Evolutionary conservation across 768 basidiomycete genomes (phyloP).

Genomic region (Suillus alpinus): DNA sequence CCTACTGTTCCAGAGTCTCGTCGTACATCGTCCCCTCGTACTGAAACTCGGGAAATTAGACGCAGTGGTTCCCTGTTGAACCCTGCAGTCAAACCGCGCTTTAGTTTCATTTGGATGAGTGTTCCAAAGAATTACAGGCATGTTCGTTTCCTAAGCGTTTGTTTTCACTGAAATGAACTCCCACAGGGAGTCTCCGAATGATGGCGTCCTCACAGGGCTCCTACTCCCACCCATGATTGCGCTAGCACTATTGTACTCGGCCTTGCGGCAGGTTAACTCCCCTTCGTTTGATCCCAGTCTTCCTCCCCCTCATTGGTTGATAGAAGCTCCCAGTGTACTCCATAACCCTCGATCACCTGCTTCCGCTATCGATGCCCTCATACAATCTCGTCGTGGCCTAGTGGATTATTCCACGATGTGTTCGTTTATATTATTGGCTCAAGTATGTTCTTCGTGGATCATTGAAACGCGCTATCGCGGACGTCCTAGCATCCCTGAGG

Average conservation of each 20-base stretch:
- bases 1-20: constrained; percentile 17
- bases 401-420: constrained; percentile 81
- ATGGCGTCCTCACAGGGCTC: constrained; percentile 81
- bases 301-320: constrained; percentile 67
- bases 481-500: constrained; percentile 47
- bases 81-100: constrained; percentile 44
- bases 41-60: constrained; percentile 47
- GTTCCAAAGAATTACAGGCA: constrained; percentile 79
- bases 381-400: constrained; percentile 70
- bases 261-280: constrained; percentile 36
- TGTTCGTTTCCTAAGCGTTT: constrained; percentile 34
- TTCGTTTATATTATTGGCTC: constrained; percentile 73
- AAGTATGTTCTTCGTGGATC: constrained; percentile 77
- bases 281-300: constrained; percentile 26
- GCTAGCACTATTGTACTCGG: constrained; percentile 60
- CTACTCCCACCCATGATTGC: constrained; percentile 83
- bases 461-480: constrained; percentile 55
- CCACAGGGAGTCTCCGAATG: constrained; percentile 73
- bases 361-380: constrained; percentile 50
- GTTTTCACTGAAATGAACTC: constrained; percentile 7
- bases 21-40: constrained; percentile 39
- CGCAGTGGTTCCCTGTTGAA: constrained; percentile 30
- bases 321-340: constrained; percentile 68
- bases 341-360: constrained; percentile 38
- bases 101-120: constrained; percentile 86